phyloP scores from a whole-genome alignment of 768 basidiomycete species.

The Hypholoma sublateritium region DNA sequence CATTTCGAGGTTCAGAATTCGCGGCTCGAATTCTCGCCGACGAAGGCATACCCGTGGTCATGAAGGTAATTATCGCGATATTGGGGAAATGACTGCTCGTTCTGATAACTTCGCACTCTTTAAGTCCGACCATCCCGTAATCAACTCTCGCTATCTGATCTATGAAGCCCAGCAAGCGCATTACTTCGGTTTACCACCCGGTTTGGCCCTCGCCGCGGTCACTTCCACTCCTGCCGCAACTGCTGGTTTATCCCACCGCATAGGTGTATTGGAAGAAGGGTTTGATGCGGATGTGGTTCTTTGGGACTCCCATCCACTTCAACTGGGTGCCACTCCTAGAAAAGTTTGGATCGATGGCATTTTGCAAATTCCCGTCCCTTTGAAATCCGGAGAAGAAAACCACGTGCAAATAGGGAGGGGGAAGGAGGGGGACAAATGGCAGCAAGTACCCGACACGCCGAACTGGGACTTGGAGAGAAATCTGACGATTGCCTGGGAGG shows the following conservation, averaged over 20 bases:
- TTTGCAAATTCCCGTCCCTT: slow-evolving; percentile 57
- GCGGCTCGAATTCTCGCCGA: slow-evolving; percentile 77
- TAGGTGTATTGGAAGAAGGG: slow-evolving; percentile 63
- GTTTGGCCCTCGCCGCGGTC: slow-evolving; percentile 62
- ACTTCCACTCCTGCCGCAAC: slow-evolving; percentile 66
- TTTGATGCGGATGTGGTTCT: slow-evolving; percentile 70
- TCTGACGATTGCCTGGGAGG: slow-evolving; percentile 61
- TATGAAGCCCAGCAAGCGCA: slow-evolving; percentile 74
- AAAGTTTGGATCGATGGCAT: slow-evolving; percentile 88
- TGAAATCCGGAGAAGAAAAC: slow-evolving; percentile 32
- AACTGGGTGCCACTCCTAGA: slow-evolving; percentile 69
- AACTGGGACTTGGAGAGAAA: slow-evolving; percentile 65
- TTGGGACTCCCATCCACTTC: slow-evolving; percentile 76
- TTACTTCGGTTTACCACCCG: slow-evolving; percentile 59
- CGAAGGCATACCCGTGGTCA: slow-evolving; percentile 66
- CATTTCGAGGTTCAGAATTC: slow-evolving; percentile 76
- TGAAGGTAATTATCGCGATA: slow-evolving; percentile 55
- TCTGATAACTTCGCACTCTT: too few relatives aligned
- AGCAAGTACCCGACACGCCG: slow-evolving; percentile 51
- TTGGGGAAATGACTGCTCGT: not conserved
- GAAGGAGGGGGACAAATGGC: slow-evolving; percentile 43
- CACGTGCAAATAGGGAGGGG: slow-evolving; percentile 45
- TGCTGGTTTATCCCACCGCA: slow-evolving; percentile 72
- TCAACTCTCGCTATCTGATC: slow-evolving; percentile 67
- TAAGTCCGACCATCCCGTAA: slow-evolving; percentile 57